phyloP scores from a whole-genome alignment of 2,329 filamentous ascomycete species.

The Iodosphaeria phyllophila region DNA sequence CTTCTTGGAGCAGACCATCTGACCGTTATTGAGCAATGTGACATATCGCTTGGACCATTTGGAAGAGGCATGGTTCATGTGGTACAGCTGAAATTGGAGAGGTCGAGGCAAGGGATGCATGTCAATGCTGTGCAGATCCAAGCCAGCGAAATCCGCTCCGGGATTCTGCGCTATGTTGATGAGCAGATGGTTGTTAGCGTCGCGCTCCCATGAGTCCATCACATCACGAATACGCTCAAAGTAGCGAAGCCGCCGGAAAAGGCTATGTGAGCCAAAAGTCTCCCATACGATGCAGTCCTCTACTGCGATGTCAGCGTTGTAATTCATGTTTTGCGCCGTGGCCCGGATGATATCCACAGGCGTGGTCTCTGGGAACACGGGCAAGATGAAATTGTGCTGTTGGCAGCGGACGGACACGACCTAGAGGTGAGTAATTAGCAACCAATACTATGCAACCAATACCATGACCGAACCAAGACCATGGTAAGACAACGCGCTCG shows the following conservation, averaged over 20 bases:
- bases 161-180: constrained; percentile 40
- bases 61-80: constrained; percentile 62
- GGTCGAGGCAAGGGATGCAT: constrained; percentile 41
- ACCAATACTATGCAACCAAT: no score
- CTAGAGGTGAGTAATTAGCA: no score
- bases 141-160: constrained; percentile 35
- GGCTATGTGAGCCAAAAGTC: constrained; percentile 52
- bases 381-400: constrained; percentile 49
- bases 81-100: constrained; percentile 53
- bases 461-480: no score
- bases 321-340: constrained; percentile 42
- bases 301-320: constrained; percentile 36
- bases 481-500: no score
- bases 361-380: constrained; percentile 57
- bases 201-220: constrained; percentile 82
- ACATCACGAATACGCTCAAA: constrained; percentile 79
- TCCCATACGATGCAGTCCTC: constrained; percentile 57
- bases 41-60: constrained; percentile 82
- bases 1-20: constrained; percentile 55
- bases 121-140: constrained; percentile 45
- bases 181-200: constrained; percentile 56
- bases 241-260: constrained; percentile 65
- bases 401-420: constrained; percentile 56
- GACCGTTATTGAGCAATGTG: constrained; percentile 55
- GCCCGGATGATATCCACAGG: constrained; percentile 53